These are phyloP conservation scores for Jacaranda copaia DNA, from an alignment of 257 asterid species.

Conservation along the genomic window DNA sequence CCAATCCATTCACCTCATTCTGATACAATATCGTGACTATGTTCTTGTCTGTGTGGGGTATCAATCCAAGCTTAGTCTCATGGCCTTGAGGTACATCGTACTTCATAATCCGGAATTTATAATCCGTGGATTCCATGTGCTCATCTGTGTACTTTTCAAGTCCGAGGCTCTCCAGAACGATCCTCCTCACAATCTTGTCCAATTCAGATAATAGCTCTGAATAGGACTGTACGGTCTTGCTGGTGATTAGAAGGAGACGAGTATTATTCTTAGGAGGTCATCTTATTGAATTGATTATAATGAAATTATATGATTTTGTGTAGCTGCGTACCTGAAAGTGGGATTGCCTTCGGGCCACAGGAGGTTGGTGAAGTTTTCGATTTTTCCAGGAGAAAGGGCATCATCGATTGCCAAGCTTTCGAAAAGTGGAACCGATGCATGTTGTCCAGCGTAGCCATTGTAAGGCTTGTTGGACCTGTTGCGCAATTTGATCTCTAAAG, in stretches of 20 bases:
- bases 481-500: constrained; percentile 50
- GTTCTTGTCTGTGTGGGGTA: constrained; percentile 60
- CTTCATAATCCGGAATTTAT: constrained; percentile 59
- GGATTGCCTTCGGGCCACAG: constrained; percentile 72
- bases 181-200: constrained; percentile 53
- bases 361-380: constrained; percentile 44
- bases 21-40: constrained; percentile 52
- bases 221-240: constrained; percentile 44
- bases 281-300: no score
- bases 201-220: constrained; percentile 49
- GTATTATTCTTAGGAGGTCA: neutral
- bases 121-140: constrained; percentile 52
- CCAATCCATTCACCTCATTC: constrained; percentile 50
- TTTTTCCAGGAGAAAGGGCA: constrained; percentile 36
- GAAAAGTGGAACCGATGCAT: constrained; percentile 55
- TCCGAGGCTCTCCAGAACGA: constrained; percentile 62
- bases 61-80: constrained; percentile 48
- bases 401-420: constrained; percentile 70
- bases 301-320: neutral
- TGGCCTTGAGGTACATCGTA: constrained; percentile 49
- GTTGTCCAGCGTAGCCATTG: constrained; percentile 73
- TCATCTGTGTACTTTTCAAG: constrained; percentile 61
- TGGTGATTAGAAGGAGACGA: constrained; percentile 15
- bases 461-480: constrained; percentile 59
- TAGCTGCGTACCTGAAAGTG: constrained; percentile 47